Evolutionary conservation across 345 rosid genomes (phyloP), one percentile per base, ranked within the genome.

Genomic region (Brassica cretica): DNA sequence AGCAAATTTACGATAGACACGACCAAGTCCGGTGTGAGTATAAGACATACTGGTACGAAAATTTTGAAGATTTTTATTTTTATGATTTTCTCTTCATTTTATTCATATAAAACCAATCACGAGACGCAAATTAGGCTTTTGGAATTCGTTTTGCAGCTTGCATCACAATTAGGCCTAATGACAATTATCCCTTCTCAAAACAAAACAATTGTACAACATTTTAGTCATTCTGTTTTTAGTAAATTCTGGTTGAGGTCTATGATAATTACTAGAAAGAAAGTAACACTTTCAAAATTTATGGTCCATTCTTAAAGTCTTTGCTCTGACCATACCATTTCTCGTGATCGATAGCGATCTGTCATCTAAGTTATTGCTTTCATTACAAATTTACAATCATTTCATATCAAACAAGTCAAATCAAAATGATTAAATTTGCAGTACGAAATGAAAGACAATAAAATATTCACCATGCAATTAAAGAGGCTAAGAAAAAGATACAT

Each of bases 351-450:
- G 75, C 46, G 71, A 77, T 25, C 56, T 76, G 14, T 76, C 70
- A 76, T 62, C 74, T 32, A 62, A 21, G 33, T 11, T 33, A 64
- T 77, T 77, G 80, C 80, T 25, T 71, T 64, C 71, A 53, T 37
- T 64, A 64, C 80, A 77, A 71, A 63, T 77, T 77, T 70, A 70
- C 66, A 25, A 77, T 53, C 76, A 77, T 77, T 37, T 70, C 76
- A 64, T 64, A 64, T 77, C 71, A 35, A 46, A 70, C 12, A 63
- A 35, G 76, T 77, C 80, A 71, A 64, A 37, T 77, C 71, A 64
- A 63, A 70, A 77, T 70, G 71, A 77, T 77, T 76, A 63, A 49
- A 5, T 49, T 49, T 49, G 6, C 56, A 49, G 56, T 49, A 49
- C 56, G 16, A 49, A 49, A 49, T 49, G 56, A 49, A 49, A 49